Conservation (phyloP, 768 basidiomycete genomes). For the Dacryopinax spathularia region DNA sequence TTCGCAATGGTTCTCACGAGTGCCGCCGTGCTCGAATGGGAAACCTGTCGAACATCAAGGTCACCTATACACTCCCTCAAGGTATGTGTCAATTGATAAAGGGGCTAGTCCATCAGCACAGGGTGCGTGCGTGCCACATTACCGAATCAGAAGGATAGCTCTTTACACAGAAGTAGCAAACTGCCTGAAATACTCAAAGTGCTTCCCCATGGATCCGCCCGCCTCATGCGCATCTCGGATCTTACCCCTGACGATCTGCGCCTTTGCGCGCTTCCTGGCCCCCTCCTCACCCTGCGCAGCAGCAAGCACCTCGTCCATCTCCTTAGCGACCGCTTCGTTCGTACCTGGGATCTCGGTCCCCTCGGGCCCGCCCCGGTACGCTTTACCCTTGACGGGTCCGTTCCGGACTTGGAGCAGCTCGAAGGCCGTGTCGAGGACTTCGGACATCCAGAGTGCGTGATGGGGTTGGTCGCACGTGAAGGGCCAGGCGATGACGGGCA, state of each 20-base stretch:
- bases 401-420: slow-evolving; percentile 17
- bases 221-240: slow-evolving; percentile 8
- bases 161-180: too few species aligned
- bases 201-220: slow-evolving; percentile 2
- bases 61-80: too few species aligned
- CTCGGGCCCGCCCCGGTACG: slow-evolving; percentile 1
- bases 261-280: slow-evolving; percentile 15
- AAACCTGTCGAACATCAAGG: too few species aligned
- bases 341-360: slow-evolving; percentile 9
- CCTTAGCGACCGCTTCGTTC: slow-evolving; percentile 14
- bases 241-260: slow-evolving; percentile 7
- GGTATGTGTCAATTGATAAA: too few species aligned
- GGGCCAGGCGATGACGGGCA: slow-evolving; percentile 17
- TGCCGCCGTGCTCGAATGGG: too few species aligned
- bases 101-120: too few species aligned
- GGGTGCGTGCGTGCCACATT: too few species aligned
- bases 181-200: neutral
- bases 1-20: too few species aligned
- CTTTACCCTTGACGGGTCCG: slow-evolving; percentile 12
- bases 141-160: too few species aligned
- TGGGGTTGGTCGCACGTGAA: slow-evolving; percentile 17
- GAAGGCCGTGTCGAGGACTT: slow-evolving; percentile 12
- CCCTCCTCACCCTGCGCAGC: slow-evolving; percentile 18
- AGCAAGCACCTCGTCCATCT: slow-evolving; percentile 13
- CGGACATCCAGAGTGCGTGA: slow-evolving; percentile 15